These are phyloP conservation scores for Plasmodium gonderi DNA, from an alignment of 169 alveolate species.

Conservation along the genomic window DNA sequence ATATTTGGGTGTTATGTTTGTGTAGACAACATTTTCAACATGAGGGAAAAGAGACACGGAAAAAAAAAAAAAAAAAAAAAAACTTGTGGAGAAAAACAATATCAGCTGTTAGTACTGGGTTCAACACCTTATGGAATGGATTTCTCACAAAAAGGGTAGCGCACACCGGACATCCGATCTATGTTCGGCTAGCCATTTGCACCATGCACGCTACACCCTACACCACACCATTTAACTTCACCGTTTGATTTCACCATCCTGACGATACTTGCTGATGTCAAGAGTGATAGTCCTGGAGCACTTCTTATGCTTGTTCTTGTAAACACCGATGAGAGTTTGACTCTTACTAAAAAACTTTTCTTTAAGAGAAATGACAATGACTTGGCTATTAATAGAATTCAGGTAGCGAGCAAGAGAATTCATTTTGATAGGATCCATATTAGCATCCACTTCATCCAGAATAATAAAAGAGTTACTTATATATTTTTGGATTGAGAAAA, in stretches of 20 bases:
- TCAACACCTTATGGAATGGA: too few species aligned
- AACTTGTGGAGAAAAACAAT: background rate
- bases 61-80: background rate
- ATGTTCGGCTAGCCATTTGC: too few species aligned
- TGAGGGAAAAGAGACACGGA: background rate
- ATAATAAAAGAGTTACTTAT: conserved; percentile 92
- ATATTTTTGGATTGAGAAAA: conserved; percentile 91
- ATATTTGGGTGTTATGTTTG: background rate
- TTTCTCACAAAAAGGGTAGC: too few species aligned
- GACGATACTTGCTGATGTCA: conserved; percentile 78
- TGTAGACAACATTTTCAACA: background rate
- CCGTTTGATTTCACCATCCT: background rate
- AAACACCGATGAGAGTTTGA: conserved; percentile 89
- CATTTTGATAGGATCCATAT: conserved; percentile 91
- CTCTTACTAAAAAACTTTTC: conserved; percentile 88
- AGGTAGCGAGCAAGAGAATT: conserved; percentile 83
- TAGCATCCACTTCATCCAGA: conserved; percentile 95
- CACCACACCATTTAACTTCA: too few species aligned
- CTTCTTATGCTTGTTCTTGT: conserved; percentile 76
- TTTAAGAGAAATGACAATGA: conserved; percentile 90
- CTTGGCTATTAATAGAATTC: conserved; percentile 84
- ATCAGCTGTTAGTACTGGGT: background rate
- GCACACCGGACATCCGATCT: too few species aligned
- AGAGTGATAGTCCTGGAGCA: conserved; percentile 84
- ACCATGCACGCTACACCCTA: too few species aligned